phyloP scores from a whole-genome alignment of 2,329 filamentous ascomycete species.

The Aureobasidium sp. region DNA sequence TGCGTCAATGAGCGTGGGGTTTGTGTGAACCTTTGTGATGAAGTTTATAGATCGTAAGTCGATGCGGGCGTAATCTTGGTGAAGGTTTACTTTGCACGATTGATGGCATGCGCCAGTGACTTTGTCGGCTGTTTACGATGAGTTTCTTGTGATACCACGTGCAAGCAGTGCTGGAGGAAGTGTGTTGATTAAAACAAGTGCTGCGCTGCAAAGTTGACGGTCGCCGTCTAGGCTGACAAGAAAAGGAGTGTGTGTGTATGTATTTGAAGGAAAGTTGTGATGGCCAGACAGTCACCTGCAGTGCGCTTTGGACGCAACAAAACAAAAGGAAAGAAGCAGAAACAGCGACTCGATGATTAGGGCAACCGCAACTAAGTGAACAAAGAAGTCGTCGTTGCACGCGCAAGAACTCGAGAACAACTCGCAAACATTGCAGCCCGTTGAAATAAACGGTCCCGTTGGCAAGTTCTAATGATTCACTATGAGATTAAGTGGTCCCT shows the following conservation, averaged over 20 bases:
- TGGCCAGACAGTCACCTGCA: not conserved
- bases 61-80: not conserved
- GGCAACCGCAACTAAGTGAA: conserved; percentile 10
- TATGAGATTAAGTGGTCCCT: conserved; percentile 2
- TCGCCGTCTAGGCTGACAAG: conserved; percentile 1
- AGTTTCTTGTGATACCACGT: not conserved
- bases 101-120: not conserved
- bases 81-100: not conserved
- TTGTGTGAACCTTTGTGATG: not conserved
- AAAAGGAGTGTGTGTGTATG: not conserved
- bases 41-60: not conserved
- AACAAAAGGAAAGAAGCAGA: conserved; percentile 1
- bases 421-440: not conserved
- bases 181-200: not conserved
- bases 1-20: not conserved
- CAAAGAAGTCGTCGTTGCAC: not conserved
- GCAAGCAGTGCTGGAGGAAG: not conserved
- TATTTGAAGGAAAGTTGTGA: not conserved
- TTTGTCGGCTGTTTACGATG: not conserved
- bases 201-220: not conserved
- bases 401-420: not conserved
- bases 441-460: conserved; percentile 3
- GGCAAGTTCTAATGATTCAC: not conserved
- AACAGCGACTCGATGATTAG: not conserved
- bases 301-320: not conserved